Percentiles rank a stretch among this genome's conserved stretches.
Conservation (phyloP, 1,284 basidiomycete genomes). For the Trichosporon faecale region DNA sequence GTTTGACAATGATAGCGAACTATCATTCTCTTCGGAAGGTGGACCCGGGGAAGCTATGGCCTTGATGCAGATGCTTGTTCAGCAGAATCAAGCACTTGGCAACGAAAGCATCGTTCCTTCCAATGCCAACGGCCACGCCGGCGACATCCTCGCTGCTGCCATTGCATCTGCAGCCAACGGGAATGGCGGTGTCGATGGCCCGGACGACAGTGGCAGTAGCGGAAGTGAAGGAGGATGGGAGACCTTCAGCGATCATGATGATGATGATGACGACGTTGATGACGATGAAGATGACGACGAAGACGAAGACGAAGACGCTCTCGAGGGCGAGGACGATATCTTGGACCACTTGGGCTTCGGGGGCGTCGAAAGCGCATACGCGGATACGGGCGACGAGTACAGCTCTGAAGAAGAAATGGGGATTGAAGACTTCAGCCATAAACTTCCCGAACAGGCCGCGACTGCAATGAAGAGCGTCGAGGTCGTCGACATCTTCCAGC, state of each 20-base stretch:
- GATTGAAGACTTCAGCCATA: neutral
- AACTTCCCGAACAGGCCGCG: neutral
- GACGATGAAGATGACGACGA: neutral
- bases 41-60: neutral
- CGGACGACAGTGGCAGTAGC: neutral
- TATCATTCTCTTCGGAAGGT: neutral
- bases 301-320: neutral
- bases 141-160: neutral
- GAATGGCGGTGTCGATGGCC: neutral
- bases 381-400: neutral
- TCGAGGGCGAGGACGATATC: neutral
- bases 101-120: neutral
- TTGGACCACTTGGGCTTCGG: neutral
- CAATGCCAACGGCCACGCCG: neutral
- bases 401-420: neutral
- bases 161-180: neutral
- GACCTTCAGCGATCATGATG: neutral
- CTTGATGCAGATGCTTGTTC: neutral
- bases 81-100: neutral
- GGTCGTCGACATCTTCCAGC: neutral
- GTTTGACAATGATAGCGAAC: neutral
- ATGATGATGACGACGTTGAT: neutral
- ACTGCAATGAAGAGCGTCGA: neutral
- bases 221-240: neutral
- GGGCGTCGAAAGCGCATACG: neutral